Base-by-base conservation (phyloP, 2,329 filamentous ascomycete species). In the Aureobasidium sp. region DNA sequence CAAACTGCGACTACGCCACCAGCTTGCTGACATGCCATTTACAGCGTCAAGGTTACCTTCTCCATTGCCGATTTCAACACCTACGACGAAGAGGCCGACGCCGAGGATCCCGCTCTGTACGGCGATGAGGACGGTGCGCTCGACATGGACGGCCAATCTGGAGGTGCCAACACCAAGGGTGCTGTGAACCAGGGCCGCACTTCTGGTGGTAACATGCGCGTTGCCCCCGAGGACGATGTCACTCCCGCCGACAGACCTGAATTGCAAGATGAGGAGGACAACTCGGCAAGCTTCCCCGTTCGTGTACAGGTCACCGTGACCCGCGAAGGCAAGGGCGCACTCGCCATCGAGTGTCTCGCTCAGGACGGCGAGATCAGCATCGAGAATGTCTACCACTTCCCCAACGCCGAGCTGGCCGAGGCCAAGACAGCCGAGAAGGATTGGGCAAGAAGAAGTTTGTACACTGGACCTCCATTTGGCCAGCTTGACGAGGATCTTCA, bases 401-500 rank as follows among this genome's bases (percentile, higher is more conserved):
- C 84, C 68, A 87, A 92, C 68, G 81, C 88, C 64, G 86, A 88
- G 62, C 79, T 95, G 66, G 91, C 93, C 47, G 85, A 90, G 72
- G 85, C 88, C 65, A 80, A 87, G 70, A 86, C 82, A 55, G 86
- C 90, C 66, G 66, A 71, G 71, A 82, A 85, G 72, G 85, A 89
- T 67, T 91, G 91, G 82, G 79, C 84, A 69, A 83, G 90, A 71
- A 84, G 88, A 74, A 85, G 86, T 66, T 77, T 91, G 67, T 99
- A 97, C 79, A 87, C 90, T 45, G 94, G 94, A 61, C 94, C 94
- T 64, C 89, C 91, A 61, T 97, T 97, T 75, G 87, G 86, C 77
- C 96, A 90, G 80, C 85, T 99, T 63, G 94, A 99, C 73, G 91
- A 97, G 79, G 93, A 97, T 74, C 84, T 99, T 48, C 93, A 97